Base-by-base conservation (phyloP, 371 early-diverging fungal species). In the Haplosporangium sp. region DNA sequence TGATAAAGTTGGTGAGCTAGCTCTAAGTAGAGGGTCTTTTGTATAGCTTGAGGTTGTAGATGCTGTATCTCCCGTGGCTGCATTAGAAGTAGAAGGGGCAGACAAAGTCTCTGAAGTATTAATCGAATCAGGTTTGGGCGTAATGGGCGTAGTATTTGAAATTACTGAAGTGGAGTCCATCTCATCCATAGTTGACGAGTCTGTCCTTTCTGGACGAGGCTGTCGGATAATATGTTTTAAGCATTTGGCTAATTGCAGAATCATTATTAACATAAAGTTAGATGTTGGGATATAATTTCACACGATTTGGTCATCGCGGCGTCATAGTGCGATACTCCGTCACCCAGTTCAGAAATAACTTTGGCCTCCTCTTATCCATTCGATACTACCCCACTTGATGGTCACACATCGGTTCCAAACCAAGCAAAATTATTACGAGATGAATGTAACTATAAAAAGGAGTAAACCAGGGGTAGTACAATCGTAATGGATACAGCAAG, bases 161-260 rank as follows among this genome's bases (percentile, higher is more conserved):
- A 47, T 8, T 1, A 35, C 27, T 20, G 65, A 55, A 15, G 62
- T 19, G 5, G 75, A 53, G 7, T 57, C 63, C 59, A 63, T 72
- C 10, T 71, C 63, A 27, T 66, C 70, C 2, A 27, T 48, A 11
- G 20, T 27, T 17, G 20, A 40, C 40, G n/a, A 35, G 34, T 72
- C 61, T 13, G 58, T 40, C 27, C 56, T 17, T 10, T 69, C 42
- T 59, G 88, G 88, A 13, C 90, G 81, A 11, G 89, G 88, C 45
- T 90, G 90, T 17, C 85, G 84, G 39, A 88, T 83, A 6, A 81
- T 67, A 20, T 72, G 74, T 69, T 90, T 90, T 7, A 90, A 61
- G 4, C 84, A 62, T 27, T 90, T 86, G 35, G 89, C 89, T 50
- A 78, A 19, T 59, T 38, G 40, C 60, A 39, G 38, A 40, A 60